A percentile compares a stretch with the other conserved stretches of the same genome.
These are phyloP conservation scores for Fusarium sp. DNA, from an alignment of 2,329 filamentous ascomycete species.

Conservation along the genomic window DNA sequence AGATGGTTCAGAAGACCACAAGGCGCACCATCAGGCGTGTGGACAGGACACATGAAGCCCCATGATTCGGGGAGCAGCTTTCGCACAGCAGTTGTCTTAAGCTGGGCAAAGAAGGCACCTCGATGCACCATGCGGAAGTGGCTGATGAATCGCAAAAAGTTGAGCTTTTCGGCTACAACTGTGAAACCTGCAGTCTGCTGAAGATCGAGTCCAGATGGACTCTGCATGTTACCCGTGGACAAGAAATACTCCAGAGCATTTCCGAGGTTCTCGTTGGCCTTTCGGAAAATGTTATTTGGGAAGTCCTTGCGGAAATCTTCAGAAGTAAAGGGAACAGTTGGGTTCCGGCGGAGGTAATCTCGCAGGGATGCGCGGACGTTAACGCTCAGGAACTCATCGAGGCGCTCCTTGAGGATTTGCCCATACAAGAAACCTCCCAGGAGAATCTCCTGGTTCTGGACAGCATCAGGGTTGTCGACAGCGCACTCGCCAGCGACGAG, in stretches of 20 bases:
- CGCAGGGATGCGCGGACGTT: constrained; percentile 64
- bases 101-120: constrained; percentile 97
- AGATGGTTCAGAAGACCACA: constrained; percentile 96
- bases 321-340: constrained; percentile 80
- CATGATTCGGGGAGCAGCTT: constrained; percentile 96
- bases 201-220: constrained; percentile 90
- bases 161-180: constrained; percentile 98
- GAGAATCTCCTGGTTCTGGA: constrained; percentile 95
- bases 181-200: constrained; percentile 96
- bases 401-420: constrained; percentile 93
- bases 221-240: constrained; percentile 93
- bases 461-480: constrained; percentile 94
- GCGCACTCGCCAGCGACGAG: constrained; percentile 93
- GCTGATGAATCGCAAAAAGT: constrained; percentile 97
- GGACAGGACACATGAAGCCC: constrained; percentile 97
- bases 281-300: constrained; percentile 79
- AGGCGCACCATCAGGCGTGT: constrained; percentile 95
- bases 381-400: constrained; percentile 85
- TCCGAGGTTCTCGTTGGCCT: constrained; percentile 89
- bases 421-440: constrained; percentile 94
- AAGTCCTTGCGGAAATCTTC: constrained; percentile 85
- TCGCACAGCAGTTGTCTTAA: constrained; percentile 96
- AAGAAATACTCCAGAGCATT: constrained; percentile 93
- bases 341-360: constrained; percentile 67
- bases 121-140: constrained; percentile 99